Evolutionary conservation across 768 basidiomycete species (phyloP), one percentile per base, ranked within the genome.

Genomic region (Lyophyllum semitale): DNA sequence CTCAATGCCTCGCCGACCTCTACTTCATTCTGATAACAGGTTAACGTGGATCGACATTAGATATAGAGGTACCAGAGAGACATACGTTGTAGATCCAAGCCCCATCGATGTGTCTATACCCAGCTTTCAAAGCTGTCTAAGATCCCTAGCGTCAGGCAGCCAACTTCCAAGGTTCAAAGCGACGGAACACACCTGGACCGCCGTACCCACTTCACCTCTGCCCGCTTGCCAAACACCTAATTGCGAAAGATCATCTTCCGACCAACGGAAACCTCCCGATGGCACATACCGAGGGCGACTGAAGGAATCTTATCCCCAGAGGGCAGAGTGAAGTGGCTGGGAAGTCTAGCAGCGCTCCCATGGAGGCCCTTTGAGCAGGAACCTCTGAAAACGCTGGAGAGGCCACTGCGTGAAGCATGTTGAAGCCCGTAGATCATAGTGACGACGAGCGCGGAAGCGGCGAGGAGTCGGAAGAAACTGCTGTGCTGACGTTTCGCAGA

Each of bases 91-190:
- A 91, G 43, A 77, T 74, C 87, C 87, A 90, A 37, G 88, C 88
- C 17, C 81, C 87, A 59, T 89, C 88, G 42, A 90, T 87, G 63
- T 89, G 88, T 56, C 82, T 76, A 61, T 90, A 90, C 0, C 88
- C 88, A 5, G 80, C 71, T 23, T 76, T 72, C 51, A 90, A 65
- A 1, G 88, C 88, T 3, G 79, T 72, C 81, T 86, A 49, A 11
- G 9, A 32, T 8, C 8, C 1, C 22, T 55, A 46, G 25, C 52
- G 29, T 42, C 20, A 52, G 29, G 33, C 23, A 49, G 41, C 27
- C 37, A 40, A 18, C 5, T 18, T 7, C 5, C 9, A 17, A 33
- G 32, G n/a, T n/a, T 4, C 22, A 55, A 7, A 48, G 11, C 17
- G 32, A n/a, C 12, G 2, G 18, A 5, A 43, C 62, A 32, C 20